Evolutionary conservation across 176 grass and related monocot species (phyloP).

Genomic region (Metroxylon sagu): DNA sequence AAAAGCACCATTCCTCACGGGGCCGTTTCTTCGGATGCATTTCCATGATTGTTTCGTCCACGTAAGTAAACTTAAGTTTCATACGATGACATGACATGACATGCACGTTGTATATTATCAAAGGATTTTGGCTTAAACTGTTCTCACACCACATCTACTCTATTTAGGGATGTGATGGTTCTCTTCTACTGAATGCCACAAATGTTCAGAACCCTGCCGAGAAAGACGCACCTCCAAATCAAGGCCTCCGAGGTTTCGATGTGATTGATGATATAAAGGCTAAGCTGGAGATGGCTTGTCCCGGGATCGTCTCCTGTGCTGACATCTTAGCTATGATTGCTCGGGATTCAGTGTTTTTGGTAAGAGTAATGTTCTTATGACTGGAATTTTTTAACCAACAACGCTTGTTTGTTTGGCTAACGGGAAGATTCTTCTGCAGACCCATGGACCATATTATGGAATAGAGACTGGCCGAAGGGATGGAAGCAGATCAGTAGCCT

Average conservation of each 20-base stretch:
- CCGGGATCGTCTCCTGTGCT: no score
- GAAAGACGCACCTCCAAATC: no score
- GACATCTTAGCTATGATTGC: no score
- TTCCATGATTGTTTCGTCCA: conserved; percentile 84
- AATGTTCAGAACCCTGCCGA: no score
- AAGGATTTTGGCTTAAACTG: neutral
- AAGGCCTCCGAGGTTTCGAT: no score
- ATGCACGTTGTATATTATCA: neutral
- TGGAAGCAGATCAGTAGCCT: conserved; percentile 27
- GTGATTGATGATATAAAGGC: no score
- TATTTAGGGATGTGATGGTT: no score
- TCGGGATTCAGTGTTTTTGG: neutral
- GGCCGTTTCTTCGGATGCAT: conserved; percentile 47
- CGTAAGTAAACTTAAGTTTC: conserved; percentile 10
- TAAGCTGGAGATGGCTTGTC: no score
- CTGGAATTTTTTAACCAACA: neutral
- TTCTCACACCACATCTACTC: neutral
- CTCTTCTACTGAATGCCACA: no score
- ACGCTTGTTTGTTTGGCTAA: neutral
- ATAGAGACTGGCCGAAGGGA: conserved; percentile 45
- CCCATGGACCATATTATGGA: conserved; percentile 37
- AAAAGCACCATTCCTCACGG: conserved; percentile 32
- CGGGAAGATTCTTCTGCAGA: conserved; percentile 12
- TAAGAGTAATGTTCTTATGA: conserved; percentile 2
- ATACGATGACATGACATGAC: neutral